Conservation (phyloP, 2,329 filamentous ascomycete species). For the Samsoniella hepiali region DNA sequence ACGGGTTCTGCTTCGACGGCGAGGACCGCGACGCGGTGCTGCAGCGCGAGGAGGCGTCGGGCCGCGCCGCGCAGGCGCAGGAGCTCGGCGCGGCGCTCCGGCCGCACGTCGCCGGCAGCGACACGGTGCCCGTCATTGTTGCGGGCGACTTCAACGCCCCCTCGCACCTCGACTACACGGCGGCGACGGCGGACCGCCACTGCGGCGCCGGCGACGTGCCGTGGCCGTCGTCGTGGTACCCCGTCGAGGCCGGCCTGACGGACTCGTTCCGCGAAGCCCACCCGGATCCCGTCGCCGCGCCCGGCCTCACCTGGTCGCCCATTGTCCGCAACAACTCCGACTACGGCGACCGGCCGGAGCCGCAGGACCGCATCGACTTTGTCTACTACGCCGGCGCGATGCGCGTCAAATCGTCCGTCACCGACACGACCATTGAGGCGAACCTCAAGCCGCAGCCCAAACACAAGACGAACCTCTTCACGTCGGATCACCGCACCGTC, state of each 20-base stretch:
- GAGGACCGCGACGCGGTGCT: slow-evolving; percentile 32
- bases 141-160: slow-evolving; percentile 43
- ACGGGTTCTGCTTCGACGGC: slow-evolving; percentile 40
- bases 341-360: slow-evolving; percentile 30
- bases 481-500: slow-evolving; percentile 37
- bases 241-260: slow-evolving; percentile 33
- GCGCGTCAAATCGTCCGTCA: slow-evolving; percentile 25
- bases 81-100: slow-evolving; percentile 33
- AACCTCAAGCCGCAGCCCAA: slow-evolving; percentile 31
- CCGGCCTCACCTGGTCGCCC: slow-evolving; percentile 41
- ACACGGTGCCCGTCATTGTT: slow-evolving; percentile 35
- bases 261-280: slow-evolving; percentile 40
- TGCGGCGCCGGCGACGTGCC: slow-evolving; percentile 33
- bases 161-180: slow-evolving; percentile 41
- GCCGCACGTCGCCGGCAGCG: slow-evolving; percentile 28
- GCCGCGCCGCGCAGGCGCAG: slow-evolving; percentile 36
- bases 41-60: slow-evolving; percentile 33
- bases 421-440: slow-evolving; percentile 28
- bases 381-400: slow-evolving; percentile 37
- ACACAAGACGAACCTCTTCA: slow-evolving; percentile 38
- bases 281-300: slow-evolving; percentile 32
- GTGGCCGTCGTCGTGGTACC: slow-evolving; percentile 38
- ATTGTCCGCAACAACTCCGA: slow-evolving; percentile 33
- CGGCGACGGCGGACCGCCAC: slow-evolving; percentile 31
- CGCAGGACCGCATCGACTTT: slow-evolving; percentile 43